These are phyloP conservation scores for Aspergillus pseudotamarii DNA, from an alignment of 2,329 filamentous ascomycete species.

Conservation along the genomic window DNA sequence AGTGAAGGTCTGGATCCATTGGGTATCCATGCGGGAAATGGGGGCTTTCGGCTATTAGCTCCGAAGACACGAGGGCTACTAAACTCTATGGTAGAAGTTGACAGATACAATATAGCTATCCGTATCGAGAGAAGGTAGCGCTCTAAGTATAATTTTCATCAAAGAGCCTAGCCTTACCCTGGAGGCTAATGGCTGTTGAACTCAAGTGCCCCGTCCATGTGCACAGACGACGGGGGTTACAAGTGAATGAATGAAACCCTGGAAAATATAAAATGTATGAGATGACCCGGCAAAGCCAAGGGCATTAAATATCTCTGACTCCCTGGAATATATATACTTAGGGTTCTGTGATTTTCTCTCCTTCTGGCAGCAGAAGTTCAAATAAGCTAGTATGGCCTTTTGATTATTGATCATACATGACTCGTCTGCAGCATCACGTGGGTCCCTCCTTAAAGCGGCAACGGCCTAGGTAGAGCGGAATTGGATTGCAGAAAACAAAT, in stretches of 20 bases:
- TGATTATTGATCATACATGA: neutral
- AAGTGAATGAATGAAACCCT: neutral
- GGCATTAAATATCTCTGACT: neutral
- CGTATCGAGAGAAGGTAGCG: neutral
- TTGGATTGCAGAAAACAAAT: neutral
- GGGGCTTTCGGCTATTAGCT: neutral
- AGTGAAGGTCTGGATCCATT: conserved; percentile 8
- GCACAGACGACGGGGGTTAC: neutral
- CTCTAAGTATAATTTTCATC: neutral
- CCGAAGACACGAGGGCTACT: neutral
- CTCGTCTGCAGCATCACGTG: neutral
- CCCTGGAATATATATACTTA: neutral
- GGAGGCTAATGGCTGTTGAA: neutral
- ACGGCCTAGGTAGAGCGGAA: neutral
- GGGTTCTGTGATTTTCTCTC: neutral
- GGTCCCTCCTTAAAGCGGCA: neutral
- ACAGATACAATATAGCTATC: neutral
- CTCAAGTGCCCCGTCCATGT: neutral
- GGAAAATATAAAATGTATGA: neutral
- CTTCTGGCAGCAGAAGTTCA: neutral
- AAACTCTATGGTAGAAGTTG: neutral
- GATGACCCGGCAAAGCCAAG: no score
- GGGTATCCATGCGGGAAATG: conserved; percentile 15
- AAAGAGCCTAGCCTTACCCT: neutral
- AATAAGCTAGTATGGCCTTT: neutral